Conservation (phyloP, 2,329 filamentous ascomycete species). For the Colletotrichum spinosum region DNA sequence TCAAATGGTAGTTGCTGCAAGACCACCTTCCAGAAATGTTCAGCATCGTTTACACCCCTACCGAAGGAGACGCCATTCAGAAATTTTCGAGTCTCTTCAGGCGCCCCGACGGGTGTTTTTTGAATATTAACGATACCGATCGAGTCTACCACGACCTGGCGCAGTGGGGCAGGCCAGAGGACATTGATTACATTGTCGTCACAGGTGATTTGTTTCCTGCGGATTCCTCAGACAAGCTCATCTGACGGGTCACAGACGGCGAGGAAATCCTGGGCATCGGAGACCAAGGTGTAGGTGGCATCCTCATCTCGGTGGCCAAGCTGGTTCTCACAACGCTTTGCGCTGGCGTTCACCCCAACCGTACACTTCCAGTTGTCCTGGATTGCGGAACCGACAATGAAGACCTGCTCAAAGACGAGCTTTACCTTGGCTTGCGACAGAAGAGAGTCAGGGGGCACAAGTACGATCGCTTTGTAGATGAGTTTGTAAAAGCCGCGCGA, state of each 20-base stretch:
- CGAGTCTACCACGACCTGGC: conserved; percentile 74
- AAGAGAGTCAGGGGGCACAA: conserved; percentile 74
- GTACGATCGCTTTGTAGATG: conserved; percentile 83
- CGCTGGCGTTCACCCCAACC: conserved; percentile 84
- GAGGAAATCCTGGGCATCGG: conserved; percentile 88
- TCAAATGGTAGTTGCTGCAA: conserved; percentile 69
- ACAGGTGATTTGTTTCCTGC: conserved; percentile 65
- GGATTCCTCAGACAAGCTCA: too few relatives aligned
- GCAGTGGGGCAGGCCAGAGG: conserved; percentile 76
- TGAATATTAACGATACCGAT: conserved; percentile 78
- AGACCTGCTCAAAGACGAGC: conserved; percentile 76
- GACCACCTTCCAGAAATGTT: conserved; percentile 90
- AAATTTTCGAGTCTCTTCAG: conserved; percentile 85
- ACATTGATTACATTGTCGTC: conserved; percentile 90
- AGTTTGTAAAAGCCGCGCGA: conserved; percentile 75
- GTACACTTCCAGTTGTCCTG: conserved; percentile 83
- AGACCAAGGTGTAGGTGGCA: conserved; percentile 87
- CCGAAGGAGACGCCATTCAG: conserved; percentile 88
- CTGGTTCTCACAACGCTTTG: conserved; percentile 85
- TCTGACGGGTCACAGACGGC: conserved; percentile 53
- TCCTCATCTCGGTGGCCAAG: conserved; percentile 88
- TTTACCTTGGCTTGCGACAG: conserved; percentile 82
- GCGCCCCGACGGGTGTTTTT: conserved; percentile 82
- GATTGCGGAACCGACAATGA: conserved; percentile 90
- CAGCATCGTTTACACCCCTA: conserved; percentile 90